These are phyloP conservation scores for Coemansia sp. DNA, from an alignment of 192 early-diverging fungal species.

Conservation along the genomic window DNA sequence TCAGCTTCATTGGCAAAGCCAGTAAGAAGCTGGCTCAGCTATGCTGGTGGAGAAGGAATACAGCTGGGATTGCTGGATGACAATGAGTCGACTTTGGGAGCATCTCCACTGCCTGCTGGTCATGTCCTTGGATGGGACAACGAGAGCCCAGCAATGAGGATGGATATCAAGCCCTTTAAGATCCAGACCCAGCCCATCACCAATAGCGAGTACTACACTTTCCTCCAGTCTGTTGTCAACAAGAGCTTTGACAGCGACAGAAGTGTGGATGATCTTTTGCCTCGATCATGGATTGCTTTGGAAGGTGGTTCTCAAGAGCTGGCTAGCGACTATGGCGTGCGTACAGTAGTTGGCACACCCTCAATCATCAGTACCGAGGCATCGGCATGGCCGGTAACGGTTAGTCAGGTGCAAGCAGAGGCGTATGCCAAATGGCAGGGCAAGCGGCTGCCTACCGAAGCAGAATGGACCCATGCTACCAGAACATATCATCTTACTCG, in stretches of 20 bases:
- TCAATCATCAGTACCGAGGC: conserved; percentile 50
- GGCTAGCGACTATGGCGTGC: conserved; percentile 49
- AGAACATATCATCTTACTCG: conserved; percentile 23
- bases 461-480: conserved; percentile 60
- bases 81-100: conserved; percentile 42
- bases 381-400: conserved; percentile 69
- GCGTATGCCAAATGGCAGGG: conserved; percentile 64
- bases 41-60: conserved; percentile 22
- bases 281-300: conserved; percentile 58
- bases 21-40: conserved; percentile 20
- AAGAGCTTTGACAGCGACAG: background rate
- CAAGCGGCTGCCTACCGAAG: conserved; percentile 72
- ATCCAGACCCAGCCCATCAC: conserved; percentile 81
- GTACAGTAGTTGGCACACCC: conserved; percentile 66
- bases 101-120: conserved; percentile 10
- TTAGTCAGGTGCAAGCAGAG: conserved; percentile 65
- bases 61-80: conserved; percentile 65
- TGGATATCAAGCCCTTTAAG: conserved; percentile 49
- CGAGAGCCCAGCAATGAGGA: conserved; percentile 62
- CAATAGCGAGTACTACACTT: conserved; percentile 69
- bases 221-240: conserved; percentile 24
- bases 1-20: conserved; percentile 11
- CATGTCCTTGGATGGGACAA: conserved; percentile 88
- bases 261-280: conserved; percentile 35
- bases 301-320: background rate